These are phyloP conservation scores for Penicillium subrubescens DNA, from an alignment of 495 filamentous ascomycete species.

Conservation along the genomic window DNA sequence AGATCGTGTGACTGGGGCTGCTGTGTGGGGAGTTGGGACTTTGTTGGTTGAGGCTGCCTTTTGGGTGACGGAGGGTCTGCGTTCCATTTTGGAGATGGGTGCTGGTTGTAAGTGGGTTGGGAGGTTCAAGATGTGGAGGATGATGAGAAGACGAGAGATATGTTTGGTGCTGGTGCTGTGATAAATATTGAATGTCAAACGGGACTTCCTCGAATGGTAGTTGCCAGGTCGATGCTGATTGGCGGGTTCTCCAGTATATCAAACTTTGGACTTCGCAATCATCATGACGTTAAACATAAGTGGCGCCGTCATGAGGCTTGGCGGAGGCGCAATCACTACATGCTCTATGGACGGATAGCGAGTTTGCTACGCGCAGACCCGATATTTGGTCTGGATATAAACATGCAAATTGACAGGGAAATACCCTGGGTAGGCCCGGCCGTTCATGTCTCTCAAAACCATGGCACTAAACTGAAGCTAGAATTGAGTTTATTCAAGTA, in stretches of 20 bases:
- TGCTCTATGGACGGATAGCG: neutral
- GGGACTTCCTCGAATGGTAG: neutral
- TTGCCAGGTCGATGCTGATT: neutral
- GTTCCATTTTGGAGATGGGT: neutral
- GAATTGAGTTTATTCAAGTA: neutral
- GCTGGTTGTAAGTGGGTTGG: neutral
- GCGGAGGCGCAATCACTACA: neutral
- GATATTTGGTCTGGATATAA: neutral
- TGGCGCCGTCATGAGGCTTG: neutral
- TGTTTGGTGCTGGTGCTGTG: neutral
- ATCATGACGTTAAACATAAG: neutral
- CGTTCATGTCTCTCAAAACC: neutral
- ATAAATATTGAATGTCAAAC: neutral
- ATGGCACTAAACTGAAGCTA: neutral
- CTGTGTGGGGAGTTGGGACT: slow-evolving; percentile 1
- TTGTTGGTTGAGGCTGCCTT: slow-evolving; percentile 12
- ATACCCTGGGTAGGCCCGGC: neutral
- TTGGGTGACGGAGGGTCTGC: neutral
- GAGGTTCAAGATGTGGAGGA: neutral
- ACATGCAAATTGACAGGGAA: neutral
- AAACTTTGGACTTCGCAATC: neutral
- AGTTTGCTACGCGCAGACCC: too few relatives aligned
- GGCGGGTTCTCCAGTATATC: neutral
- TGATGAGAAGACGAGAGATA: neutral
- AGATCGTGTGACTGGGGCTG: slow-evolving; percentile 4